phyloP scores from a whole-genome alignment of 768 basidiomycete species.

The Calocera viscosa region DNA sequence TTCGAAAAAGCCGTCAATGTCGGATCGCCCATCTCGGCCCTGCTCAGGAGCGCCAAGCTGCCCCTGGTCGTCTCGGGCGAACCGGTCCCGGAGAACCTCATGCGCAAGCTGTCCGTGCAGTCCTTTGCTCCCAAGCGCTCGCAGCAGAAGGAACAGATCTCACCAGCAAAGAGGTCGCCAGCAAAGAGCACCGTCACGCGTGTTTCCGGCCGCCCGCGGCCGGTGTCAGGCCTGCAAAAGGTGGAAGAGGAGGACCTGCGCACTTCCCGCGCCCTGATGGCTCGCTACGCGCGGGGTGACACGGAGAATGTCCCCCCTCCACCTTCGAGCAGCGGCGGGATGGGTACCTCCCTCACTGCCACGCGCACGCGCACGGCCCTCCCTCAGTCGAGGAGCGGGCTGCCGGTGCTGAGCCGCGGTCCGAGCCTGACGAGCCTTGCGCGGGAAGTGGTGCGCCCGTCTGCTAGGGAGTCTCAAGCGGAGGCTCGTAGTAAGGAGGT shows the following conservation, averaged over 20 bases:
- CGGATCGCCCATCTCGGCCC: constrained; percentile 81
- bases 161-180: background rate
- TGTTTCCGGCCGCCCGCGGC: background rate
- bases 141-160: background rate
- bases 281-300: background rate
- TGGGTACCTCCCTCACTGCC: background rate
- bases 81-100: constrained; percentile 17
- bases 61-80: constrained; percentile 55
- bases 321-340: background rate
- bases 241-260: background rate
- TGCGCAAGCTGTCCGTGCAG: constrained; percentile 20
- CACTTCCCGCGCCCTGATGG: background rate
- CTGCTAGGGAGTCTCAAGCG: background rate
- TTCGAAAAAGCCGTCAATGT: constrained; percentile 95
- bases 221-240: background rate
- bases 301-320: constrained; percentile 1
- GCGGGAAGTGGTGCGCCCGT: background rate
- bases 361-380: background rate
- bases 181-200: background rate
- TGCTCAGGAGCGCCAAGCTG: constrained; percentile 77
- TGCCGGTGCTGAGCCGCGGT: background rate
- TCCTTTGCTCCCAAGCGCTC: constrained; percentile 19
- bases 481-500: background rate
- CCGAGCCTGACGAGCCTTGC: background rate
- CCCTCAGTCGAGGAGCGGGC: background rate